phyloP scores from a whole-genome alignment of 2,329 filamentous ascomycete species.

The Fusarium cicatricum region DNA sequence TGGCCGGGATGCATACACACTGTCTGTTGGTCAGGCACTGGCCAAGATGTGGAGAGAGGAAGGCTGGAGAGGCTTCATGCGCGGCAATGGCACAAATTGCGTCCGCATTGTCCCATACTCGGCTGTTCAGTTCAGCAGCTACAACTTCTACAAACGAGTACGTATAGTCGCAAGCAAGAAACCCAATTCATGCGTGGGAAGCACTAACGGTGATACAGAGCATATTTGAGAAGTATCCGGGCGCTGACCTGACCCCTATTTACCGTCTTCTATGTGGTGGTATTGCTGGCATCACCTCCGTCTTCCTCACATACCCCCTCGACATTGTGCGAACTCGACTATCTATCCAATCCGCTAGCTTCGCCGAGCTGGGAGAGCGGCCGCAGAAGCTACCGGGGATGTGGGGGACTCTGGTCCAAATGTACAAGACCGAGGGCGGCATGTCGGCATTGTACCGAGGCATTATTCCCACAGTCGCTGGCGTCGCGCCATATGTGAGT shows the following conservation, averaged over 20 bases:
- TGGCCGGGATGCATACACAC: slow-evolving; percentile 90
- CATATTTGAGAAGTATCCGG: slow-evolving; percentile 80
- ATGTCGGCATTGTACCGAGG: slow-evolving; percentile 88
- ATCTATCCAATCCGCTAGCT: slow-evolving; percentile 98
- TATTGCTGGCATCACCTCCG: slow-evolving; percentile 91
- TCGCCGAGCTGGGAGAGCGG: slow-evolving; percentile 74
- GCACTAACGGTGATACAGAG: slow-evolving; percentile 50
- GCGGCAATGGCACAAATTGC: slow-evolving; percentile 97
- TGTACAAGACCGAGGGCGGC: slow-evolving; percentile 94
- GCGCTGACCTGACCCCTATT: slow-evolving; percentile 75
- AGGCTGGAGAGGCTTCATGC: slow-evolving; percentile 97
- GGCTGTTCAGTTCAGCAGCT: slow-evolving; percentile 96
- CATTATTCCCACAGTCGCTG: slow-evolving; percentile 91
- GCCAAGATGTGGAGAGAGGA: slow-evolving; percentile 97
- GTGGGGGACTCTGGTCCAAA: slow-evolving; percentile 81
- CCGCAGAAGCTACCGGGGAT: slow-evolving; percentile 84
- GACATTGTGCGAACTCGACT: slow-evolving; percentile 96
- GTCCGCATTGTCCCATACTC: slow-evolving; percentile 98
- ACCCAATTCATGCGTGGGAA: background rate
- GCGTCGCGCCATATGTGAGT: slow-evolving; percentile 89
- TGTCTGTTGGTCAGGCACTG: slow-evolving; percentile 88
- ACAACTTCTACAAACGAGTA: slow-evolving; percentile 96
- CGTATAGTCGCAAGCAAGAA: slow-evolving; percentile 41
- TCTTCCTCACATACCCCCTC: slow-evolving; percentile 93
- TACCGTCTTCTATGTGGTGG: slow-evolving; percentile 89